A percentile compares a stretch with the other conserved stretches of the same genome.
phyloP scores from a whole-genome alignment of 306 rosid species.

The Dicorynia guianensis region DNA sequence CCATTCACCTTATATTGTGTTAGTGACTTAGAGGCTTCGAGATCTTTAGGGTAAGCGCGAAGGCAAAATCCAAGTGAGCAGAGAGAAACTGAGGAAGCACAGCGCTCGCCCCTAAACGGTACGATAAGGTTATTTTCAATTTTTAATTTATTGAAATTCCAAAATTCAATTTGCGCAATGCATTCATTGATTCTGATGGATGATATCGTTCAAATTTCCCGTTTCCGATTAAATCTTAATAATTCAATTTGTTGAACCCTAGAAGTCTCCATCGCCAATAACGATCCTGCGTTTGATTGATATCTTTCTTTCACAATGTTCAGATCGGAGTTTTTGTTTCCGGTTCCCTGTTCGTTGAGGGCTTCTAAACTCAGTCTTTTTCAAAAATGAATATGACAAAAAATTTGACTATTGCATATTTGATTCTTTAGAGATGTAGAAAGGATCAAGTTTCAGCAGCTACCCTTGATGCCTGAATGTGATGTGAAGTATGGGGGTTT shows the following conservation, averaged over 20 bases:
- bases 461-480: background rate
- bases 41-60: too few species aligned
- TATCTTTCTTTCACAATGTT: slow-evolving; percentile 4
- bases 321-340: slow-evolving; percentile 37
- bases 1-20: too few species aligned
- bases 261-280: background rate
- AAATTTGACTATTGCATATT: background rate
- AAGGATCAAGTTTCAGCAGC: too few species aligned
- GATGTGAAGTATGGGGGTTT: slow-evolving; percentile 3
- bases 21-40: too few species aligned
- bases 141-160: background rate
- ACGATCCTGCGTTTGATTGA: slow-evolving; percentile 13
- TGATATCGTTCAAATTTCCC: slow-evolving; percentile 25
- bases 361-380: background rate
- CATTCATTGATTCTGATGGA: background rate
- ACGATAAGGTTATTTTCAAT: background rate
- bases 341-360: background rate
- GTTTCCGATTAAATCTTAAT: background rate
- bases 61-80: background rate
- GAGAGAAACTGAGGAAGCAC: background rate
- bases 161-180: background rate
- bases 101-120: slow-evolving; percentile 23
- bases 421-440: background rate
- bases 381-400: background rate
- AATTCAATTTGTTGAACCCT: slow-evolving; percentile 10